phyloP scores from a whole-genome alignment of 225 moss, liverwort and hornwort genomes.

The Anthoceros angustus region DNA sequence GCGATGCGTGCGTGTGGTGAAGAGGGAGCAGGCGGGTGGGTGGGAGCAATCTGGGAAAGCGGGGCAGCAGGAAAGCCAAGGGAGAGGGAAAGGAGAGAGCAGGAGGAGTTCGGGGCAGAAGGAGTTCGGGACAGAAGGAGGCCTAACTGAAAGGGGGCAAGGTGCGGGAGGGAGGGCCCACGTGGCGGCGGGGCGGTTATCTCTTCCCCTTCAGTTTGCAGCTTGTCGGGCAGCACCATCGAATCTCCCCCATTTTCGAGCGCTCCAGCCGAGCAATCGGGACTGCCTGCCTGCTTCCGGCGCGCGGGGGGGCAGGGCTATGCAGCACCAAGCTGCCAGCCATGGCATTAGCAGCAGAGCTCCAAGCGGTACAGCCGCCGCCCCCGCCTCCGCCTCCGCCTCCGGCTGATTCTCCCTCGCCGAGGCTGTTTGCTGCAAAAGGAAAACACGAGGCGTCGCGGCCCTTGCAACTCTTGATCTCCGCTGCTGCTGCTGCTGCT shows the following conservation, averaged over 20 bases:
- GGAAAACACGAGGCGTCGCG: not conserved
- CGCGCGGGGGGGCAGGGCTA: not conserved
- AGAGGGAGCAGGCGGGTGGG: too few relatives aligned
- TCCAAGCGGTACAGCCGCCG: not conserved
- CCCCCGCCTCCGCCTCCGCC: not conserved
- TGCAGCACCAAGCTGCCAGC: slow-evolving; percentile 1
- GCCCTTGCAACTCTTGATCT: slow-evolving; percentile 6
- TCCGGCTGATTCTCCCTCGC: not conserved
- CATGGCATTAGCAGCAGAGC: not conserved
- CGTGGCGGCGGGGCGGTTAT: slow-evolving; percentile 5
- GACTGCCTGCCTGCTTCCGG: slow-evolving; percentile 1
- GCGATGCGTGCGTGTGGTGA: too few relatives aligned
- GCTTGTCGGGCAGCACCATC: not conserved
- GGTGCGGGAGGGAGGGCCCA: not conserved
- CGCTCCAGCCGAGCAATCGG: slow-evolving; percentile 2
- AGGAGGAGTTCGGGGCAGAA: not conserved
- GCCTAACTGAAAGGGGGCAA: slow-evolving; percentile 2
- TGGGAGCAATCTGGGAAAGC: not conserved
- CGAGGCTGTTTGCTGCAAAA: not conserved
- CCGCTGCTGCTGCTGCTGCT: slow-evolving; percentile 1
- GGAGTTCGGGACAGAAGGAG: not conserved
- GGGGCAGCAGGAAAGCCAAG: not conserved
- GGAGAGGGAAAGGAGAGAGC: not conserved
- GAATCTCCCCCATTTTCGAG: slow-evolving; percentile 5
- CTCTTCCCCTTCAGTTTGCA: slow-evolving; percentile 4